phyloP scores from a whole-genome alignment of 202 grass and related monocot genomes.

The Schoenoplectus tabernaemontani region DNA sequence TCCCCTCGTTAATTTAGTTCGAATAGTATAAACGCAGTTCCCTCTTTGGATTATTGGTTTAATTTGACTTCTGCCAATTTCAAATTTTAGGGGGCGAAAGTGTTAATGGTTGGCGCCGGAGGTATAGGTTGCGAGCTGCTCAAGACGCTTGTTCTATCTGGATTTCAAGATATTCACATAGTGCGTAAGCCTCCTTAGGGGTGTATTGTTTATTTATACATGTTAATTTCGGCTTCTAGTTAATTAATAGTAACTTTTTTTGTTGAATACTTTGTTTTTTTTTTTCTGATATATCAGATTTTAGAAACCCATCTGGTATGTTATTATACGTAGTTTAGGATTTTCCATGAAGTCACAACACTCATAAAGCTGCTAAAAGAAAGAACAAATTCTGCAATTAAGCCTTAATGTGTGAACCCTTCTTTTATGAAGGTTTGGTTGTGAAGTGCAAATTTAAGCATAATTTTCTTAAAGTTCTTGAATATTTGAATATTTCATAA shows the following conservation, averaged over 20 bases:
- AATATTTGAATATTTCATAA: too few species aligned
- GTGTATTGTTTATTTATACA: slow-evolving; percentile 7
- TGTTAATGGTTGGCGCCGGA: slow-evolving; percentile 94
- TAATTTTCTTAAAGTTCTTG: too few species aligned
- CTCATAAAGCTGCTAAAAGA: background rate
- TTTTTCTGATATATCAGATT: background rate
- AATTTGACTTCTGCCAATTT: background rate
- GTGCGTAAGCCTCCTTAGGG: slow-evolving; percentile 29
- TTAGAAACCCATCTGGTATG: background rate
- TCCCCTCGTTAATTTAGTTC: background rate
- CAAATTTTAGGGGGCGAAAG: slow-evolving; percentile 60
- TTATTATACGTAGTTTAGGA: background rate
- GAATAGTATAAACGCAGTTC: too few species aligned
- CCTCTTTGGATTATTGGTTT: too few species aligned
- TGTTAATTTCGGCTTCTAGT: background rate
- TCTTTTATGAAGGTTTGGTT: too few species aligned
- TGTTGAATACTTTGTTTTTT: too few species aligned
- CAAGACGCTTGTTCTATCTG: slow-evolving; percentile 92
- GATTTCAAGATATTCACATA: slow-evolving; percentile 88
- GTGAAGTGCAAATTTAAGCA: too few species aligned
- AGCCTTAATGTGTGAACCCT: too few species aligned
- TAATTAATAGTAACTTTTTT: too few species aligned
- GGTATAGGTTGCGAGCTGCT: slow-evolving; percentile 98
- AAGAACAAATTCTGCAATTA: too few species aligned
- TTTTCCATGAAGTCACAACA: background rate